These are phyloP conservation scores for Apophysomyces ossiformis DNA, from an alignment of 371 early-diverging fungal species.

Conservation along the genomic window DNA sequence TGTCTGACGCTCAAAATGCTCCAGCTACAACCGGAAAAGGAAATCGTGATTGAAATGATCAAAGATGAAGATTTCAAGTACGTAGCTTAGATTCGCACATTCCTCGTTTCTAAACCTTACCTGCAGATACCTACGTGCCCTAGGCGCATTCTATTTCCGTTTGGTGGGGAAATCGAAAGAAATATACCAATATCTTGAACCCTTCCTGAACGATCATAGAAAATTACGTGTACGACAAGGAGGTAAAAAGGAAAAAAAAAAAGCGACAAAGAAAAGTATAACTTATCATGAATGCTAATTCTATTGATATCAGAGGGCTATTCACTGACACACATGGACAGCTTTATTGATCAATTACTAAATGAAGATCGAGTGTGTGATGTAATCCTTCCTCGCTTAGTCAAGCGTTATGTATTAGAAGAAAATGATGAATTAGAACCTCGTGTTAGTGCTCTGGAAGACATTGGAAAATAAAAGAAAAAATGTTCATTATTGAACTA, in stretches of 20 bases:
- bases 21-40: constrained; percentile 88
- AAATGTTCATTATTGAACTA: neutral
- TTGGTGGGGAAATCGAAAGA: constrained; percentile 78
- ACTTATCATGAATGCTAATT: constrained; percentile 68
- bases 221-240: constrained; percentile 74
- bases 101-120: neutral
- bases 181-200: constrained; percentile 87
- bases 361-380: constrained; percentile 84
- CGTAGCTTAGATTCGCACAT: constrained; percentile 1
- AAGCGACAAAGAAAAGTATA: constrained; percentile 78
- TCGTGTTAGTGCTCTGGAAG: constrained; percentile 80
- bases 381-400: constrained; percentile 85
- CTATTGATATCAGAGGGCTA: constrained; percentile 65
- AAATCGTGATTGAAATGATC: constrained; percentile 83
- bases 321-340: constrained; percentile 83
- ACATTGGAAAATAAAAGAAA: constrained; percentile 18
- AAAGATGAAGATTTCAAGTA: constrained; percentile 80
- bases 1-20: constrained; percentile 89
- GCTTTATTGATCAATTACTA: constrained; percentile 88
- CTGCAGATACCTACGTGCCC: constrained; percentile 80
- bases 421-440: constrained; percentile 87
- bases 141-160: constrained; percentile 90
- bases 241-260: constrained; percentile 57
- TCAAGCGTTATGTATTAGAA: constrained; percentile 81
- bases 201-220: constrained; percentile 82